Conservation (phyloP, 257 asterid species). For the Nicotiana tabacum region DNA sequence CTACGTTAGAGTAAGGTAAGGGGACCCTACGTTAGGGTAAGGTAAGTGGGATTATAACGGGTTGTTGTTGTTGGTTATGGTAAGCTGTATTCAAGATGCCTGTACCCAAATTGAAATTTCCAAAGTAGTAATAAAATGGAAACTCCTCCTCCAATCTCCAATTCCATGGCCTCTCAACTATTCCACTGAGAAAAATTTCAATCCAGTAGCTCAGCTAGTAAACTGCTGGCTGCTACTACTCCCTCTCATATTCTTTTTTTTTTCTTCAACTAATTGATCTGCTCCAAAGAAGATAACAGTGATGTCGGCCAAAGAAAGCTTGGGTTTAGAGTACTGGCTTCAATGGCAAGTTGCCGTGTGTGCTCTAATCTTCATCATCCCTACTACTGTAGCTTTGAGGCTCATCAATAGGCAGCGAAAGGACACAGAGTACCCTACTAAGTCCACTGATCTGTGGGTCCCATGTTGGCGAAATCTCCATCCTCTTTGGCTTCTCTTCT, state of each 20-base stretch:
- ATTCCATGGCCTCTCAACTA: neutral
- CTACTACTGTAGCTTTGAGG: slow-evolving; percentile 31
- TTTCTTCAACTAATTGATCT: neutral
- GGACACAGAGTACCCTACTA: neutral
- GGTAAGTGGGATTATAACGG: too few relatives aligned
- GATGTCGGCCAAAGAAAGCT: neutral
- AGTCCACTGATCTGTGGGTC: slow-evolving; percentile 48
- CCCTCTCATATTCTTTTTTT: too few relatives aligned
- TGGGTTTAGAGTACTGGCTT: slow-evolving; percentile 47
- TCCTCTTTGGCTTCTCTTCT: slow-evolving; percentile 68
- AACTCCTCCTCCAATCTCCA: too few relatives aligned
- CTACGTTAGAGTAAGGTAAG: too few relatives aligned
- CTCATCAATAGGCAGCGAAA: slow-evolving; percentile 22
- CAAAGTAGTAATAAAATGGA: neutral
- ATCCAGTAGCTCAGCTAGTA: neutral
- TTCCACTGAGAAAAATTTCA: neutral
- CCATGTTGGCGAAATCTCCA: slow-evolving; percentile 75
- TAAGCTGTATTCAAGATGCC: neutral
- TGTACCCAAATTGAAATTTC: neutral
- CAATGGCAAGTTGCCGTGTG: slow-evolving; percentile 66
- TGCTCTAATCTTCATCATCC: slow-evolving; percentile 47
- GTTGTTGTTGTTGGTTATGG: neutral
- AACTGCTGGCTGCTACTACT: neutral
- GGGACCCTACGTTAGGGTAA: too few relatives aligned
- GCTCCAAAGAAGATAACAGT: neutral